phyloP scores from a whole-genome alignment of 2,329 filamentous ascomycete genomes.

The Trichoderma arundinaceum region DNA sequence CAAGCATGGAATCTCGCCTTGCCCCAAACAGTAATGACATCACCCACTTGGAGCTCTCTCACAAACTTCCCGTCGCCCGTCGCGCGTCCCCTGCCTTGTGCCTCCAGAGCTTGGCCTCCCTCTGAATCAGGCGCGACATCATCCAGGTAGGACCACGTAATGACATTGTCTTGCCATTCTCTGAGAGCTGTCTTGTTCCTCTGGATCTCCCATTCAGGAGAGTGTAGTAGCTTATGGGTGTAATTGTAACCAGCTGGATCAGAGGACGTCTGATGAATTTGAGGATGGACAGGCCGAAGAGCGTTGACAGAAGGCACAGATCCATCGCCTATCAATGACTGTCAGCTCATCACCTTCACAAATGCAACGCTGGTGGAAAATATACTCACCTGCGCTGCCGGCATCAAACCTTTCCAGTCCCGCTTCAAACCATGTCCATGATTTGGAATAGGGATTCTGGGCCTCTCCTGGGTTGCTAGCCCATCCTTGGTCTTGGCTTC shows the following conservation, averaged over 20 bases:
- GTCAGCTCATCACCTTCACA: not conserved
- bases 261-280: conserved; percentile 33
- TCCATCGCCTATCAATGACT: not conserved
- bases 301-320: conserved; percentile 40
- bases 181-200: conserved; percentile 50
- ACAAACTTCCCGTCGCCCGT: conserved; percentile 63
- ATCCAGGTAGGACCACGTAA: conserved; percentile 62
- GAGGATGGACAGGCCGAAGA: conserved; percentile 48
- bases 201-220: conserved; percentile 53
- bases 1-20: conserved; percentile 62
- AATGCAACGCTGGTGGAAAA: not conserved
- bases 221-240: conserved; percentile 46
- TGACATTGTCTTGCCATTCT: conserved; percentile 48
- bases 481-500: conserved; percentile 65
- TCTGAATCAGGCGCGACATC: conserved; percentile 51
- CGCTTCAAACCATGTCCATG: conserved; percentile 69
- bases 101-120: conserved; percentile 46
- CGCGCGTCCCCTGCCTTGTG: conserved; percentile 55
- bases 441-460: conserved; percentile 46
- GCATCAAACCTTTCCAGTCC: conserved; percentile 62
- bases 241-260: conserved; percentile 41
- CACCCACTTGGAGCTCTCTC: conserved; percentile 60
- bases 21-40: conserved; percentile 66
- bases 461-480: conserved; percentile 39
- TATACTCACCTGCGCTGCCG: conserved; percentile 32